phyloP scores from a whole-genome alignment of 176 grass and related monocot genomes.

The Cenchrus purpureus region DNA sequence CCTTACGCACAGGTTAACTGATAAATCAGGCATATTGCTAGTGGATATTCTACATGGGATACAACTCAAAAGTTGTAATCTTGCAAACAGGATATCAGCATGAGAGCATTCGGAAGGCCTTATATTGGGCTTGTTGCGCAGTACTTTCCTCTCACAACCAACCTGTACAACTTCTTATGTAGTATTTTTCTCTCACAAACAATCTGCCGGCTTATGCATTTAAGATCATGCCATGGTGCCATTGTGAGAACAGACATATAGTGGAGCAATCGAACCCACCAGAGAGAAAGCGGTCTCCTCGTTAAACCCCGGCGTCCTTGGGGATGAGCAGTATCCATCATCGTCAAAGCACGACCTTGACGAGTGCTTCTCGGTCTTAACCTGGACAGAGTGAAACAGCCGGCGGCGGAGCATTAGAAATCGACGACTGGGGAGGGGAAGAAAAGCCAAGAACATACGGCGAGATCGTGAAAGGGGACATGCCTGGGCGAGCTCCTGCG shows the following conservation, averaged over 20 bases:
- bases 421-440: not conserved
- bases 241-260: not conserved
- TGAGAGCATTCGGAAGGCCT: too few species aligned
- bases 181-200: too few species aligned
- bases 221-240: not conserved
- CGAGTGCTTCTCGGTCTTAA: constrained; percentile 76
- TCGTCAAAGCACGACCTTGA: constrained; percentile 58
- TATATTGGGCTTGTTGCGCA: too few species aligned
- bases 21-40: not conserved
- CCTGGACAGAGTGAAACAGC: constrained; percentile 45
- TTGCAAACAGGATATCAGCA: not conserved
- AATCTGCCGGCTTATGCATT: too few species aligned
- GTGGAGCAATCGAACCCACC: constrained; percentile 45
- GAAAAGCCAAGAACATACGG: not conserved
- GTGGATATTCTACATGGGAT: not conserved
- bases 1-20: not conserved
- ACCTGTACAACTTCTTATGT: too few species aligned
- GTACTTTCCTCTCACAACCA: too few species aligned
- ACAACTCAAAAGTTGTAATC: not conserved
- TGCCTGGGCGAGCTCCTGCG: constrained; percentile 92
- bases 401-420: constrained; percentile 22
- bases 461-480: constrained; percentile 22
- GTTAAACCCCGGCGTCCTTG: constrained; percentile 63
- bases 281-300: constrained; percentile 62
- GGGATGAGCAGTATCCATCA: constrained; percentile 59